A percentile compares a stretch with the other conserved stretches of the same genome.
Evolutionary conservation across 2,329 filamentous ascomycete genomes (phyloP).

Genomic region (Neopestalotiopsis clavispora): DNA sequence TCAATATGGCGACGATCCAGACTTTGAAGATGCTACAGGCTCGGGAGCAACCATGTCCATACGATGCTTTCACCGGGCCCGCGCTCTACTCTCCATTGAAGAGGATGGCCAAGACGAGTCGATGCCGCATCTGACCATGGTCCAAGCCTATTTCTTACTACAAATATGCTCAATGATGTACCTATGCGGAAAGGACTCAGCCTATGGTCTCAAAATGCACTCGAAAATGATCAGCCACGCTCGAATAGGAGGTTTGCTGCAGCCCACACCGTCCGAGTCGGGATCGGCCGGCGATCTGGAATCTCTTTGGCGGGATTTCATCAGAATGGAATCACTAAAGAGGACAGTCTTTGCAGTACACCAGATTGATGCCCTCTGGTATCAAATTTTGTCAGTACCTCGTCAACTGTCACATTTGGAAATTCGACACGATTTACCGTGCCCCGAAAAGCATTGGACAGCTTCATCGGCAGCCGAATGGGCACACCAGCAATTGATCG

Average conservation of each 20-base stretch:
- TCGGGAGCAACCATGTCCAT: slow-evolving; percentile 1
- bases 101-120: not conserved
- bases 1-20: slow-evolving; percentile 10
- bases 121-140: not conserved
- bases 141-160: slow-evolving; percentile 2
- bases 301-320: slow-evolving; percentile 2
- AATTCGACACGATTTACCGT: slow-evolving; percentile 8
- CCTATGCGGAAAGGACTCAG: slow-evolving; percentile 1
- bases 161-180: slow-evolving; percentile 13
- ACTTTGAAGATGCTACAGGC: not conserved
- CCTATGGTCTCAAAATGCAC: slow-evolving; percentile 5
- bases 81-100: not conserved
- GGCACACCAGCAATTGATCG: not conserved
- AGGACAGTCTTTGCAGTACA: not conserved
- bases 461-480: not conserved
- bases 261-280: not conserved
- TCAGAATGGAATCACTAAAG: not conserved
- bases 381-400: not conserved
- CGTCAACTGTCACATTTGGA: slow-evolving; percentile 3
- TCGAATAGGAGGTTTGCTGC: not conserved
- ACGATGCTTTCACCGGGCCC: not conserved
- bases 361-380: slow-evolving; percentile 9
- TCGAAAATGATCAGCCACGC: slow-evolving; percentile 5
- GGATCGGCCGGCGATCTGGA: slow-evolving; percentile 1
- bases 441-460: slow-evolving; percentile 3